Base-by-base conservation (phyloP, 176 grass and related monocot genomes). In the Cymbopogon citratus region DNA sequence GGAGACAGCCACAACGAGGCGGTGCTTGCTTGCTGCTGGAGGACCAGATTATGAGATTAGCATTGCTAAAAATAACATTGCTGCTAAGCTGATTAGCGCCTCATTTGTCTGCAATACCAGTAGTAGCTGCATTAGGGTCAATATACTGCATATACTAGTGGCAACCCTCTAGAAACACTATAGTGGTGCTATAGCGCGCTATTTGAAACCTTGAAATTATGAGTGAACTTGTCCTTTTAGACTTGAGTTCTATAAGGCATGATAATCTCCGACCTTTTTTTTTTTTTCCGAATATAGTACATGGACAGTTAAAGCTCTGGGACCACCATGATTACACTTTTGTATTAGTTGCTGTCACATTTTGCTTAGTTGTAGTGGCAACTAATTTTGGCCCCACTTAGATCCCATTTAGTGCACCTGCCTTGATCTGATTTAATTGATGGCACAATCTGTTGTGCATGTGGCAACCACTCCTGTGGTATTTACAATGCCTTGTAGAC, bases 271-370 rank as follows among this genome's bases (percentile, higher is more conserved):
- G 63, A 63, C 25, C 19, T 14, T 72, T 61, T 61, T 77, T 69
- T 4, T 45, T 19, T 77, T 69, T 4, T 45, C 12, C 18, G 11
- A 36, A 77, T 24, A 45, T 67, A 5, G 1, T 56, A 31, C 24
- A 41, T 67, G 24, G 9, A 43, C 66, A 26, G 14, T 41, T 84
- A 66, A 76, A 33, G 4, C 63, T 24, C 40, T 67, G 36, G 40
- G 7, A 45, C 26, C 18, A 60, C 18, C n/a, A 33, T 54, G 23
- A 1, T 10, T 76, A 60, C 33, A 0, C 19, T 59, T 68, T 57
- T 62, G 26, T 45, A 84, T 59, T 60, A 35, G 64, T 70, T 78
- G 83, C 2, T 26, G 7, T 61, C 25, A 69, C 74, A 70, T 46
- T 12, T 48, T 74, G 0, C 6, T 61, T 61, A 69, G 34, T 26